Conservation (phyloP, 2,329 filamentous ascomycete genomes). For the Tolypocladium ophioglossoides region DNA sequence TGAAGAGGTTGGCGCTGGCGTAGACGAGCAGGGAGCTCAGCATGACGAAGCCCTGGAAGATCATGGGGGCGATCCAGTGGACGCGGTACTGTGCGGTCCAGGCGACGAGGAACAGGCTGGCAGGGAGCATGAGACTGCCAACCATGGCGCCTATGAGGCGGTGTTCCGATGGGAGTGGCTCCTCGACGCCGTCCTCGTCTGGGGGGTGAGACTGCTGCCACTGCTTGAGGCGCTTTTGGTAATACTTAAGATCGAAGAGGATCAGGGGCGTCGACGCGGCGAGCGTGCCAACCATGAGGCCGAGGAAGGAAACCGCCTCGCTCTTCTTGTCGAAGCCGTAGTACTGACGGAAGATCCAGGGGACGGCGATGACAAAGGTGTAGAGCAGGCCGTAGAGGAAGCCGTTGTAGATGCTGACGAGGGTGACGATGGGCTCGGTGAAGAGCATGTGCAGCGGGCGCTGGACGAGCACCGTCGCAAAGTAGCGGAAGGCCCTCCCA, state of each 20-base stretch:
- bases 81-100: conserved; percentile 38
- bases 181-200: conserved; percentile 28
- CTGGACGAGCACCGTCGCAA: conserved; percentile 35
- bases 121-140: conserved; percentile 50
- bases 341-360: conserved; percentile 53
- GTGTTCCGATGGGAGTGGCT: conserved; percentile 51
- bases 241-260: conserved; percentile 41
- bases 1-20: conserved; percentile 15
- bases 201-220: conserved; percentile 25
- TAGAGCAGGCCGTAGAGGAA: conserved; percentile 49
- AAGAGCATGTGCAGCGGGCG: conserved; percentile 62
- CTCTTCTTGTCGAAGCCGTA: conserved; percentile 50
- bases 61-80: conserved; percentile 13
- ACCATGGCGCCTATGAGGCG: conserved; percentile 52
- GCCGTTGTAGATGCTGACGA: conserved; percentile 56
- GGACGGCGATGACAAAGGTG: conserved; percentile 50
- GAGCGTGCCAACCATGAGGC: conserved; percentile 57
- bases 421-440: conserved; percentile 57
- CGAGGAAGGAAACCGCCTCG: conserved; percentile 56
- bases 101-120: conserved; percentile 58
- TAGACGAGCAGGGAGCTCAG: conserved; percentile 16
- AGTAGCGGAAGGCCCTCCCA: conserved; percentile 13
- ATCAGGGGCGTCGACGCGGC: conserved; percentile 24
- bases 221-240: conserved; percentile 43
- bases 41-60: conserved; percentile 15